Evolutionary conservation across 2,329 filamentous ascomycete genomes (phyloP).

Genomic region (Canariomyces notabilis): DNA sequence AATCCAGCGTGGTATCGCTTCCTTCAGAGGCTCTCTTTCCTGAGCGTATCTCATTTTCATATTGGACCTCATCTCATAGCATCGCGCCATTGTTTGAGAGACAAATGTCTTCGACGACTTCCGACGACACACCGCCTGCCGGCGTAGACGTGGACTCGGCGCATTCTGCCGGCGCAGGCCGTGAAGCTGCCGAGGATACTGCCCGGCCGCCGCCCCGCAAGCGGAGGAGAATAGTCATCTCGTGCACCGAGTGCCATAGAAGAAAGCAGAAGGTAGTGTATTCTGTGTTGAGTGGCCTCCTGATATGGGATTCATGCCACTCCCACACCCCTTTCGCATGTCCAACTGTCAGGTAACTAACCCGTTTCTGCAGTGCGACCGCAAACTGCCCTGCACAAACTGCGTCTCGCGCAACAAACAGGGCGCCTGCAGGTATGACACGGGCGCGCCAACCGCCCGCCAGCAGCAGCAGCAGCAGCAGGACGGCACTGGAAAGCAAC

Average conservation of each 20-base stretch:
- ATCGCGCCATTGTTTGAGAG: neutral
- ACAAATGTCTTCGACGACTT: constrained; percentile 10
- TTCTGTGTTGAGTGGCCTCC: too few relatives aligned
- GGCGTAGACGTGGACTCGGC: neutral
- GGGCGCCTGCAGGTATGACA: constrained; percentile 53
- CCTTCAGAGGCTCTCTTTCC: neutral
- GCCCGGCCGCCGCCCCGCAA: constrained; percentile 45
- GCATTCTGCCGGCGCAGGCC: neutral
- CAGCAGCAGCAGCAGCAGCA: constrained; percentile 32
- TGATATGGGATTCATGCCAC: too few relatives aligned
- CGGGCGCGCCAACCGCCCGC: constrained; percentile 40
- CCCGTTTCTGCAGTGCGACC: constrained; percentile 47
- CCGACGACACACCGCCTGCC: constrained; percentile 4
- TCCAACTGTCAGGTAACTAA: too few relatives aligned
- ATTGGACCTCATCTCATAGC: neutral
- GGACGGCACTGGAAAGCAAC: neutral
- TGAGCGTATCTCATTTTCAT: neutral
- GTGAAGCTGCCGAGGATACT: constrained; percentile 5
- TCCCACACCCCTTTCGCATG: too few relatives aligned
- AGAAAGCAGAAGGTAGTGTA: constrained; percentile 55
- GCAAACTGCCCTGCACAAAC: constrained; percentile 54
- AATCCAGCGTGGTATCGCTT: too few relatives aligned
- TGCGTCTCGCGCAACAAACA: constrained; percentile 54
- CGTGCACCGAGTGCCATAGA: constrained; percentile 60
- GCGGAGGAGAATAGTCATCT: constrained; percentile 56